Conservation (phyloP, 768 basidiomycete species). For the Pleurotus pulmonarius region DNA sequence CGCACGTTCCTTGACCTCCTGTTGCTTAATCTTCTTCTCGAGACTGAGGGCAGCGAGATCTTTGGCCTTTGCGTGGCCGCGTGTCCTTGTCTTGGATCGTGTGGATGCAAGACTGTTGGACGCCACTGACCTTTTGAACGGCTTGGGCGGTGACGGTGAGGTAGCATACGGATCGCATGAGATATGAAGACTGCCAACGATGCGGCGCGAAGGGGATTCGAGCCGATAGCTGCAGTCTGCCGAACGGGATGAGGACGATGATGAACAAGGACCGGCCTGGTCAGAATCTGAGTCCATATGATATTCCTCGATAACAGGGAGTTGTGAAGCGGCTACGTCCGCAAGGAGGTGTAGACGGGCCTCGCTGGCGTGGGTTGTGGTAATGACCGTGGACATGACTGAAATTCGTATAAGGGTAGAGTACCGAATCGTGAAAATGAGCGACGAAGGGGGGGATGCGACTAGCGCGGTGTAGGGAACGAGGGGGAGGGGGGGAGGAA, state of each 20-base stretch:
- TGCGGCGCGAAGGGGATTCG: neutral
- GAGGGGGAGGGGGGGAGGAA: constrained; percentile 1
- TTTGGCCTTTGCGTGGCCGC: constrained; percentile 1
- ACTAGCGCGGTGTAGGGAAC: constrained; percentile 5
- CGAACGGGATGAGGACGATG: neutral
- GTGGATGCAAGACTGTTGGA: neutral
- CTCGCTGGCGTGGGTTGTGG: neutral
- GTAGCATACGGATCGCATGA: constrained; percentile 5
- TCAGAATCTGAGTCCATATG: neutral
- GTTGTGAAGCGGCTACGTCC: constrained; percentile 5
- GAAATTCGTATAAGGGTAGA: neutral
- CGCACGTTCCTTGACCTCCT: constrained; percentile 4
- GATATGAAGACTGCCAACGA: constrained; percentile 3
- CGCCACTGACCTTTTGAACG: constrained; percentile 5
- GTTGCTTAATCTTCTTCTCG: constrained; percentile 6
- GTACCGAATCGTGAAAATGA: neutral
- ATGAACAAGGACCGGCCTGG: neutral
- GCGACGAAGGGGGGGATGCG: neutral
- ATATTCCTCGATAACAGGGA: neutral
- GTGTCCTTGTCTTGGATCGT: neutral
- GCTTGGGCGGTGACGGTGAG: constrained; percentile 3
- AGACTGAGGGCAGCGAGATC: constrained; percentile 1
- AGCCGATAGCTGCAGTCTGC: neutral
- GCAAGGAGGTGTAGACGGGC: constrained; percentile 5
- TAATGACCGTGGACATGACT: constrained; percentile 5